Percentiles rank a stretch among this genome's conserved stretches.
phyloP scores from a whole-genome alignment of 768 basidiomycete species.

The Fomitopsis serialis region DNA sequence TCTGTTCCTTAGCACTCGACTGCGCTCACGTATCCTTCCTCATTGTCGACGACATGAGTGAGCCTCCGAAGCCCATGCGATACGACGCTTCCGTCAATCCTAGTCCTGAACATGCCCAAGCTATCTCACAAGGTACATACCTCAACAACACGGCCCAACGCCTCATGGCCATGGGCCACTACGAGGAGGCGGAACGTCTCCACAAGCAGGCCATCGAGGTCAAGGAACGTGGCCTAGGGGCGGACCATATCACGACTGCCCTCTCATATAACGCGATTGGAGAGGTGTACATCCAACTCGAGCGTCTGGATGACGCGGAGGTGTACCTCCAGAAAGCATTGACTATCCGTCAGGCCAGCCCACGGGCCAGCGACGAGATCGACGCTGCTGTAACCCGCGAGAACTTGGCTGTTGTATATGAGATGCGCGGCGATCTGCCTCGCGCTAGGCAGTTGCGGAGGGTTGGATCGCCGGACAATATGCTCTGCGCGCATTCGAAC shows the following conservation, averaged over 20 bases:
- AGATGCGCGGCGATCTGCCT: slow-evolving; percentile 25
- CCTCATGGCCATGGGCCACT: slow-evolving; percentile 15
- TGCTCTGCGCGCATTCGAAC: slow-evolving; percentile 20
- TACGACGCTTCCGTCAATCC: not conserved
- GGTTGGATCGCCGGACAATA: slow-evolving; percentile 18
- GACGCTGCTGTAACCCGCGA: slow-evolving; percentile 32
- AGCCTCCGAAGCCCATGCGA: no score
- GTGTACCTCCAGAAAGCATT: slow-evolving; percentile 26
- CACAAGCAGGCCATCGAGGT: slow-evolving; percentile 26
- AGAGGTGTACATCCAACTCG: slow-evolving; percentile 28
- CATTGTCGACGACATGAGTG: not conserved
- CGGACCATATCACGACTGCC: slow-evolving; percentile 19
- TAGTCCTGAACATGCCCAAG: slow-evolving; percentile 1
- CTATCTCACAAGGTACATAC: slow-evolving; percentile 6
- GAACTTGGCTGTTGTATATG: slow-evolving; percentile 31
- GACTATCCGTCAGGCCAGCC: slow-evolving; percentile 17
- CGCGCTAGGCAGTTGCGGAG: slow-evolving; percentile 25
- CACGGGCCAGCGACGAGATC: slow-evolving; percentile 13
- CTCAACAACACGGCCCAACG: slow-evolving; percentile 18
- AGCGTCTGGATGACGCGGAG: slow-evolving; percentile 32
- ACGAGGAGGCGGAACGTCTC: slow-evolving; percentile 23
- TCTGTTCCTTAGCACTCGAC: no score
- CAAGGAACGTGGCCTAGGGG: slow-evolving; percentile 21
- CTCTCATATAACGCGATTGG: slow-evolving; percentile 29
- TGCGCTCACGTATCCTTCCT: not conserved